Evolutionary conservation across 2,329 filamentous ascomycete genomes (phyloP).

Genomic region (Fusarium setosum): DNA sequence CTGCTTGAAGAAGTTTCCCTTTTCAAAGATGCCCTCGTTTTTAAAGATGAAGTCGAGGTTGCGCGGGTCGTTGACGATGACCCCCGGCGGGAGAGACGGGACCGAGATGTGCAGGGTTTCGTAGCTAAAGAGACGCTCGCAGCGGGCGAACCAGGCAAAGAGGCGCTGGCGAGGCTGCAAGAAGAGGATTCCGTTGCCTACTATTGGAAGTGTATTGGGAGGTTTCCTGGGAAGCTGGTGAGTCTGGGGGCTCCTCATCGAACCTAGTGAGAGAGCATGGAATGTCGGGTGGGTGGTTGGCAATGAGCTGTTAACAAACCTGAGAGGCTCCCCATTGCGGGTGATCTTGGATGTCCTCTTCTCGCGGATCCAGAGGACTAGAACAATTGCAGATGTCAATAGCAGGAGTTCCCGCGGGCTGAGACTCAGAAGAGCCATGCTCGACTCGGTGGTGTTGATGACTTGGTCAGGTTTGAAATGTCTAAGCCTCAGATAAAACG

Average conservation of each 20-base stretch:
- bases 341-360: constrained; percentile 23
- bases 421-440: constrained; percentile 32
- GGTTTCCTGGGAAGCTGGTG: constrained; percentile 52
- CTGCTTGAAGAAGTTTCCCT: constrained; percentile 70
- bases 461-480: constrained; percentile 16
- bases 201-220: constrained; percentile 63
- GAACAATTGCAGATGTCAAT: neutral
- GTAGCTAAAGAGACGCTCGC: constrained; percentile 65
- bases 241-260: neutral
- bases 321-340: constrained; percentile 30
- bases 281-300: neutral
- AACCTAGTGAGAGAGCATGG: neutral
- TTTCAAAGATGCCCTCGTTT: constrained; percentile 69
- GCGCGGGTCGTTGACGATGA: constrained; percentile 70
- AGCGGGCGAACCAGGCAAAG: constrained; percentile 71
- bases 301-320: constrained; percentile 20
- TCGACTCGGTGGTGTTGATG: neutral
- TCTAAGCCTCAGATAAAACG: neutral
- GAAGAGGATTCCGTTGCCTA: constrained; percentile 72
- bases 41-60: constrained; percentile 73
- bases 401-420: neutral
- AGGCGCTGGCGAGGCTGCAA: constrained; percentile 69
- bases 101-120: constrained; percentile 73
- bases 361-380: constrained; percentile 7
- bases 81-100: constrained; percentile 70